Conservation (phyloP, 192 early-diverging fungal species). For the Coemansia sp. region DNA sequence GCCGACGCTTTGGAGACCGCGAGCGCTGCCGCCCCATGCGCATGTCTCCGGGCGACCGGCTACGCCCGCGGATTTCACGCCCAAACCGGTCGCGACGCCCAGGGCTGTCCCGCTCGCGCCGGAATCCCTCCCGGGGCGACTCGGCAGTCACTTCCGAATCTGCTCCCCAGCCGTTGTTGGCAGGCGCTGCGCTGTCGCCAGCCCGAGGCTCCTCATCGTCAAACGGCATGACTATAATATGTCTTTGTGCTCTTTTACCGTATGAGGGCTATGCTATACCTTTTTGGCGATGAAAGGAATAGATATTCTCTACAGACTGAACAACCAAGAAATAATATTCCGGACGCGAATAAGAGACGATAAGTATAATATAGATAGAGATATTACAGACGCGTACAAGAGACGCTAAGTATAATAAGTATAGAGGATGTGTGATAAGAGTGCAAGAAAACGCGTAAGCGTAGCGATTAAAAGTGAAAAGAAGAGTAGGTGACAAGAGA, state of each 20-base stretch:
- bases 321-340: not conserved
- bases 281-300: not conserved
- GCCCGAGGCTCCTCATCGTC: slow-evolving; percentile 39
- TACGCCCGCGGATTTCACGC: slow-evolving; percentile 46
- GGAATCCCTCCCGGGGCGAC: slow-evolving; percentile 47
- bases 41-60: slow-evolving; percentile 39
- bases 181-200: slow-evolving; percentile 17
- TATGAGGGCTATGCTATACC: not conserved
- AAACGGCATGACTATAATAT: slow-evolving; percentile 37
- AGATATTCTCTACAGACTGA: slow-evolving; percentile 1
- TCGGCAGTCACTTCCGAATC: slow-evolving; percentile 29
- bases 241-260: not conserved
- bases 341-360: slow-evolving; percentile 6
- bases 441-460: too few relatives aligned
- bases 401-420: too few relatives aligned
- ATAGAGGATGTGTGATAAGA: too few relatives aligned
- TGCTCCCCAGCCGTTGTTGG: slow-evolving; percentile 23
- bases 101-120: slow-evolving; percentile 49
- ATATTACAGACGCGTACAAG: not conserved
- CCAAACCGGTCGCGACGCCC: slow-evolving; percentile 53
- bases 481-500: not conserved
- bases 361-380: slow-evolving; percentile 4
- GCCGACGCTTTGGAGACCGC: slow-evolving; percentile 42
- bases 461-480: not conserved
- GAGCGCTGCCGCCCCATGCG: slow-evolving; percentile 41